Percentiles rank a stretch among this genome's conserved stretches.
These are phyloP conservation scores for Blastocystis hominis DNA, from an alignment of 352 stramenopile species.

Conservation along the genomic window DNA sequence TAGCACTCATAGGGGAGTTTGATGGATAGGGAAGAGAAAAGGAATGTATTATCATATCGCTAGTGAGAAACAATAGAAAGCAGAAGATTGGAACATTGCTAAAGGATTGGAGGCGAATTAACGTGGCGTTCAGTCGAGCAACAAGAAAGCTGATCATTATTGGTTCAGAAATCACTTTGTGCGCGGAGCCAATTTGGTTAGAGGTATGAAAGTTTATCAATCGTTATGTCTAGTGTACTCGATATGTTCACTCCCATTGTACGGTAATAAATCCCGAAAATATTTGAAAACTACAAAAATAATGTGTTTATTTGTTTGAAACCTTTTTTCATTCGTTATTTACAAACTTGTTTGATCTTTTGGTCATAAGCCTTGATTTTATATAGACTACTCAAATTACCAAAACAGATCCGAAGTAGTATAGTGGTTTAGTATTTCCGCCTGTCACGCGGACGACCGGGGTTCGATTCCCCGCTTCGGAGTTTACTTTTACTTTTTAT, in stretches of 20 bases:
- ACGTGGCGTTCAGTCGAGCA: conserved; percentile 72
- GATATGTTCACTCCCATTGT: neutral
- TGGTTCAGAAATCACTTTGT: conserved; percentile 62
- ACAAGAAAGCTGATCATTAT: conserved; percentile 74
- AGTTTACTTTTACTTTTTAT: neutral
- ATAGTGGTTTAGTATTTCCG: too few relatives aligned
- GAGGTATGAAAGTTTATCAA: neutral
- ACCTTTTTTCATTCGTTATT: too few relatives aligned
- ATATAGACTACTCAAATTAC: too few relatives aligned
- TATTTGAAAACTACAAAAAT: too few relatives aligned
- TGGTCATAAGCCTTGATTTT: too few relatives aligned
- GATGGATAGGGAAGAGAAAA: conserved; percentile 66
- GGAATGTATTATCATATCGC: conserved; percentile 68
- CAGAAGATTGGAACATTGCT: conserved; percentile 66
- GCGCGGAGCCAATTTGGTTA: conserved; percentile 52
- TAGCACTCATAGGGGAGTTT: neutral
- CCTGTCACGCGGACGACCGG: too few relatives aligned
- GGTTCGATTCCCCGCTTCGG: too few relatives aligned
- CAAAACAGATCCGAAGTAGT: too few relatives aligned
- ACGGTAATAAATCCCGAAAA: neutral
- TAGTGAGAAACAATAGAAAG: conserved; percentile 63
- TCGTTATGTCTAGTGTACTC: neutral
- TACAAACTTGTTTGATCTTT: too few relatives aligned
- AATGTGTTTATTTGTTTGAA: too few relatives aligned
- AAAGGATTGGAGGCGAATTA: conserved; percentile 70